Percentiles rank a stretch among this genome's conserved stretches.
These are phyloP conservation scores for Warburgia ugandensis DNA, from an alignment of 164 flowering plant species.

Conservation along the genomic window DNA sequence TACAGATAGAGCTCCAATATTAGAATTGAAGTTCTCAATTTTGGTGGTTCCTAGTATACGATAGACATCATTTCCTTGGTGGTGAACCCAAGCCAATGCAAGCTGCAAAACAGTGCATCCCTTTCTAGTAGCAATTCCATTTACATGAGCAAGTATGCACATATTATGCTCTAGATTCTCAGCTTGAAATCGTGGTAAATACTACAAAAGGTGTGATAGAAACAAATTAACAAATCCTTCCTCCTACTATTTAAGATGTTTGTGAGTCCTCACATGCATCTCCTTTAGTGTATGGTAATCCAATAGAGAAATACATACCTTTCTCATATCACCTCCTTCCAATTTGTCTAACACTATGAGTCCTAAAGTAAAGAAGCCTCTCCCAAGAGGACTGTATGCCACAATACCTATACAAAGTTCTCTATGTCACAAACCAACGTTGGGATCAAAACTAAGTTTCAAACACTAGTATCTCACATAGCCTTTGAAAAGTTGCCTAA, in stretches of 20 bases:
- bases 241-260: too few species aligned
- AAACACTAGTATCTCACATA: neutral
- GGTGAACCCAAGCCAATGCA: constrained; percentile 36
- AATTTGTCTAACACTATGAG: constrained; percentile 32
- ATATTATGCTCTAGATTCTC: constrained; percentile 26
- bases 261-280: too few species aligned
- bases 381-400: constrained; percentile 49
- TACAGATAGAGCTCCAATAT: constrained; percentile 32
- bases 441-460: neutral
- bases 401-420: constrained; percentile 55
- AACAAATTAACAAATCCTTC: too few species aligned
- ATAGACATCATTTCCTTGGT: constrained; percentile 30
- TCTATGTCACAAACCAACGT: constrained; percentile 2
- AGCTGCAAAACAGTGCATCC: constrained; percentile 32
- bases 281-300: too few species aligned
- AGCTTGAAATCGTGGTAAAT: constrained; percentile 24
- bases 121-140: constrained; percentile 20
- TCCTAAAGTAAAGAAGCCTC: constrained; percentile 50
- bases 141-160: constrained; percentile 17
- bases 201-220: too few species aligned
- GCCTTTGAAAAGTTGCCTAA: neutral
- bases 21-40: constrained; percentile 32
- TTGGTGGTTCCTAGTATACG: constrained; percentile 46
- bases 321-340: constrained; percentile 26
- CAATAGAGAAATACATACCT: too few species aligned